Conservation (phyloP, 2,329 filamentous ascomycete genomes). For the Drechslera avenae region DNA sequence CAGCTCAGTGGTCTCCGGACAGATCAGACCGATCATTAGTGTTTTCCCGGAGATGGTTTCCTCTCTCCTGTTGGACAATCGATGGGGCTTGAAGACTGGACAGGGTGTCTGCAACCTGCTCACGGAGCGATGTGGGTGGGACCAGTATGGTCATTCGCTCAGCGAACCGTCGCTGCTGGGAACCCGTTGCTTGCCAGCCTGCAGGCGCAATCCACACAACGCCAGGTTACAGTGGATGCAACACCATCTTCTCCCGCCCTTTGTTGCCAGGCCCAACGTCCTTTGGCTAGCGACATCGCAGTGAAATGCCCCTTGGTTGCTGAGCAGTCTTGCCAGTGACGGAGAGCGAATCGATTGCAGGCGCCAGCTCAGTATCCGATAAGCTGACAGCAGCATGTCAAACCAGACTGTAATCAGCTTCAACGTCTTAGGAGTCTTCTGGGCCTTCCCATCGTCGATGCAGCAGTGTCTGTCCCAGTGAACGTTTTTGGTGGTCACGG, state of each 20-base stretch:
- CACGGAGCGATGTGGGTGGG: background rate
- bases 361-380: background rate
- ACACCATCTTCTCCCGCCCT: background rate
- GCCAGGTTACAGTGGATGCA: background rate
- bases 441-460: too few species aligned
- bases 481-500: too few species aligned
- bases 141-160: background rate
- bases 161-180: background rate
- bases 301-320: background rate
- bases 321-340: background rate
- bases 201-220: background rate
- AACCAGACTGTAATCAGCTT: background rate
- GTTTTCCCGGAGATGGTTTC: background rate
- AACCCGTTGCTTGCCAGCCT: background rate
- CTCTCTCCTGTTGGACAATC: background rate
- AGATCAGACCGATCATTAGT: slow-evolving; percentile 4
- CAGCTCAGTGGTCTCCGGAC: too few species aligned
- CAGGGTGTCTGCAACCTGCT: too few species aligned
- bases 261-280: background rate
- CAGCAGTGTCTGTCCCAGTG: too few species aligned
- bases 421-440: too few species aligned
- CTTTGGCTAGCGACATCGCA: background rate
- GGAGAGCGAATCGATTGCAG: background rate
- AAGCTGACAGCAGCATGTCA: background rate
- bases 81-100: background rate